Base-by-base conservation (phyloP, 2,329 filamentous ascomycete genomes). In the Pseudocercospora eumusae region DNA sequence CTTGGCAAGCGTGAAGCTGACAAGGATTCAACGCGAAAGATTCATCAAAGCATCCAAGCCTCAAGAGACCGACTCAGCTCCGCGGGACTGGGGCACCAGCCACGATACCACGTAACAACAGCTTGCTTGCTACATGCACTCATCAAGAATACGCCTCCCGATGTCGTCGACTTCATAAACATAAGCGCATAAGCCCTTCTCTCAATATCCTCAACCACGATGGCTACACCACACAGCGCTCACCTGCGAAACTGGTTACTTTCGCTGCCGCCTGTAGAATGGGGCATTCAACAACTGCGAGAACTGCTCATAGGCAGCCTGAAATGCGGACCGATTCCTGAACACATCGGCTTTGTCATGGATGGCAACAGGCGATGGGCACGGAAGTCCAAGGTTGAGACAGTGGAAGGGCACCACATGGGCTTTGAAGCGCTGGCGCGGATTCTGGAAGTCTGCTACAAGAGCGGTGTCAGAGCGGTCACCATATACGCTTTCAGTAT, bases 261-360 rank as follows among this genome's bases (percentile, higher is more conserved):
- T 65, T 88, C 90, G 67, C 96, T 93, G 47, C 95, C 95, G 13
- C 95, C 95, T 0, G 88, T 92, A 69, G 92, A 96, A 85, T 97
- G 91, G 88, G 86, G 84, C n/a, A 82, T 96, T 63, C 86, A 86
- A 63, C 86, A 88, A 70, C 78, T 96, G 20, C 87, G 92, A 66
- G 91, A 96, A 75, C 81, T 96, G 56, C 83, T 98, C 65, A 95
- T 99, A 69, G 91, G 92, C 59, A 90, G 93, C 55, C 80, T 98
- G 58, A 88, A 88, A 73, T 93, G 97, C 77, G 95, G 95, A 0
- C 92, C 92, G 1, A 89, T 99, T 59, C 95, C 95, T 9, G 88
- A 92, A 73, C 95, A 99, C 85, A 86, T 99, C 64, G 95, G 95
- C n/a, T 99, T 99, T 74, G 93, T 97, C 70, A 99, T 99, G 95